These are phyloP conservation scores for Aspergillus nidulans DNA, from an alignment of 495 filamentous ascomycete species.

Conservation along the genomic window DNA sequence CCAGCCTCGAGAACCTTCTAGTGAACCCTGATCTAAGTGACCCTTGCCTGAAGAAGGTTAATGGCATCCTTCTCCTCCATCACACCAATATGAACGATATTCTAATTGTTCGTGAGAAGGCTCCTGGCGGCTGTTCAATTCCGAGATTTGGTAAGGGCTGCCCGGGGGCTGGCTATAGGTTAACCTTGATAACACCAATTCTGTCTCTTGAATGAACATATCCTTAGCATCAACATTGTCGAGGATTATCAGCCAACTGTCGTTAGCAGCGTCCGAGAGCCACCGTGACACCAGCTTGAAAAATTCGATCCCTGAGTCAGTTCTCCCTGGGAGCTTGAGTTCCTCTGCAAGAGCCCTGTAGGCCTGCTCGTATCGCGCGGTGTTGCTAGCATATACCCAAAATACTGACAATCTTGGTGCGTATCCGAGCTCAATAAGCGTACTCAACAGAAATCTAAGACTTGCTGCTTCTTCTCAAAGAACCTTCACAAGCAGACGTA, in stretches of 20 bases:
- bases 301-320: not conserved
- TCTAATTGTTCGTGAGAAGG: not conserved
- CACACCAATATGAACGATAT: not conserved
- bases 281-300: not conserved
- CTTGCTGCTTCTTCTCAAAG: not conserved
- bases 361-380: not conserved
- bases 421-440: not conserved
- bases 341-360: not conserved
- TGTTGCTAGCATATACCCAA: not conserved
- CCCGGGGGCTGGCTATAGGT: not conserved
- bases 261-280: not conserved
- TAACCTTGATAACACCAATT: too few relatives aligned
- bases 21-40: not conserved
- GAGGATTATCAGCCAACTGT: not conserved
- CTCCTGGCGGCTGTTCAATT: not conserved
- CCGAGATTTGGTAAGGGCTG: not conserved
- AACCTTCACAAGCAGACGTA: not conserved
- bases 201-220: not conserved
- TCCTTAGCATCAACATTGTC: not conserved
- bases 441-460: conserved; percentile 1
- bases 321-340: not conserved
- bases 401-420: not conserved
- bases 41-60: not conserved
- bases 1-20: not conserved
- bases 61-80: not conserved